A percentile compares a stretch with the other conserved stretches of the same genome.
Evolutionary conservation across 345 rosid genomes (phyloP).

Genomic region (Rhodamnia argentea): DNA sequence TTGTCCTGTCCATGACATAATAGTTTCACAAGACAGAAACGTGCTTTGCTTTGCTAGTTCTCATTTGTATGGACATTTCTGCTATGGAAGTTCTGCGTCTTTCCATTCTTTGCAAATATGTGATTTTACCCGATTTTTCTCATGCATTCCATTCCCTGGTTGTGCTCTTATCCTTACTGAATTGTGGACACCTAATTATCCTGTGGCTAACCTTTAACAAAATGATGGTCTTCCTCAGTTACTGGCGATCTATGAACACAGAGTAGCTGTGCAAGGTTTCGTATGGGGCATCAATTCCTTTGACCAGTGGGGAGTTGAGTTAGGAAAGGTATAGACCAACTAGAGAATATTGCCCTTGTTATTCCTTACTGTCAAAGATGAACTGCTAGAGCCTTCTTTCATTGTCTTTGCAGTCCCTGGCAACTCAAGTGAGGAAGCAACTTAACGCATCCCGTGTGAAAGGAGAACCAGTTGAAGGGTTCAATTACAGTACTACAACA

Average conservation of each 20-base stretch:
- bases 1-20: not conserved
- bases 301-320: conserved; percentile 99
- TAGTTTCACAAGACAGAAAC: not conserved
- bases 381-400: not conserved
- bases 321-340: conserved; percentile 62
- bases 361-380: not conserved
- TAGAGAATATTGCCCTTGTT: not conserved
- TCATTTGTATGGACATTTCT: not conserved
- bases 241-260: conserved; percentile 88
- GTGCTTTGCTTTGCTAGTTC: not conserved
- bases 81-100: not conserved
- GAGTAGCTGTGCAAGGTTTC: conserved; percentile 93
- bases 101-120: not conserved
- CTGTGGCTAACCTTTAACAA: not conserved
- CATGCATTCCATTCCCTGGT: not conserved
- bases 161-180: not conserved
- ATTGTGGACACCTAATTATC: not conserved
- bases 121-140: not conserved
- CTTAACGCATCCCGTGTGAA: conserved; percentile 68
- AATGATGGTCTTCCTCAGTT: conserved; percentile 28
- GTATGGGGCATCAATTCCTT: conserved; percentile 97
- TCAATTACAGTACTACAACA: conserved; percentile 73
- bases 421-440: conserved; percentile 86
- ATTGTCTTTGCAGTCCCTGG: conserved; percentile 45
- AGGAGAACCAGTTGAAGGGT: conserved; percentile 60